These are phyloP conservation scores for Phytophthora constricta DNA, from an alignment of 352 stramenopile species.

Conservation along the genomic window DNA sequence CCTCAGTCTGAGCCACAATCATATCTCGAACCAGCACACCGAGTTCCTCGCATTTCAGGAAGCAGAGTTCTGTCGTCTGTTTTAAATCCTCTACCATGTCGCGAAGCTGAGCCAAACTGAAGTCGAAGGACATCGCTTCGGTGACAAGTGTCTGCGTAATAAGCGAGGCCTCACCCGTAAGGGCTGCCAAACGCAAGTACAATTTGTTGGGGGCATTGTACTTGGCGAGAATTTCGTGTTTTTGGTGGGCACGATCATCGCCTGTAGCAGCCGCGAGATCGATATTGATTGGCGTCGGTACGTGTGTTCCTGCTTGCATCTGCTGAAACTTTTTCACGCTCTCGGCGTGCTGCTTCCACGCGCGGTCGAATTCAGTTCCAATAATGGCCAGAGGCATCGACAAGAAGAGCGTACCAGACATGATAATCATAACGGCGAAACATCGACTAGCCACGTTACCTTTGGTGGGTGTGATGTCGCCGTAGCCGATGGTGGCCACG, in stretches of 20 bases:
- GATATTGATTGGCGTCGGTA: slow-evolving; percentile 29
- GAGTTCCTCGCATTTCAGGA: slow-evolving; percentile 62
- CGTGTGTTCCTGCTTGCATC: slow-evolving; percentile 27
- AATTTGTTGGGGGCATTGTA: slow-evolving; percentile 77
- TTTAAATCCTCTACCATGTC: slow-evolving; percentile 66
- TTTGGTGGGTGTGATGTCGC: slow-evolving; percentile 79
- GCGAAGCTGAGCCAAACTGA: slow-evolving; percentile 49
- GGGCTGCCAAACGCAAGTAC: slow-evolving; percentile 64
- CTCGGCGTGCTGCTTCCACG: slow-evolving; percentile 79
- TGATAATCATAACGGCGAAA: slow-evolving; percentile 84
- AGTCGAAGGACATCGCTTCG: slow-evolving; percentile 46
- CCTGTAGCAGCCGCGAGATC: slow-evolving; percentile 35
- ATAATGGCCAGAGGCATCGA: slow-evolving; percentile 90
- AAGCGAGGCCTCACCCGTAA: slow-evolving; percentile 70
- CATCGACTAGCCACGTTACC: slow-evolving; percentile 68
- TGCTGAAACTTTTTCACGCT: slow-evolving; percentile 69
- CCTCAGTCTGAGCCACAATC: slow-evolving; percentile 53
- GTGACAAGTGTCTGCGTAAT: slow-evolving; percentile 64
- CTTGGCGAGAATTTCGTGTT: slow-evolving; percentile 82
- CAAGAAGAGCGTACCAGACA: slow-evolving; percentile 84
- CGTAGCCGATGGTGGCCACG: slow-evolving; percentile 78
- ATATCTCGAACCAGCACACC: slow-evolving; percentile 70
- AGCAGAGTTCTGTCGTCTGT: slow-evolving; percentile 53
- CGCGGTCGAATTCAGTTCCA: slow-evolving; percentile 82
- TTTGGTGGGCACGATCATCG: slow-evolving; percentile 49